Evolutionary conservation across 2,329 filamentous ascomycete species (phyloP), one percentile per base, ranked within the genome.

Genomic region (Trichoderma sp.): DNA sequence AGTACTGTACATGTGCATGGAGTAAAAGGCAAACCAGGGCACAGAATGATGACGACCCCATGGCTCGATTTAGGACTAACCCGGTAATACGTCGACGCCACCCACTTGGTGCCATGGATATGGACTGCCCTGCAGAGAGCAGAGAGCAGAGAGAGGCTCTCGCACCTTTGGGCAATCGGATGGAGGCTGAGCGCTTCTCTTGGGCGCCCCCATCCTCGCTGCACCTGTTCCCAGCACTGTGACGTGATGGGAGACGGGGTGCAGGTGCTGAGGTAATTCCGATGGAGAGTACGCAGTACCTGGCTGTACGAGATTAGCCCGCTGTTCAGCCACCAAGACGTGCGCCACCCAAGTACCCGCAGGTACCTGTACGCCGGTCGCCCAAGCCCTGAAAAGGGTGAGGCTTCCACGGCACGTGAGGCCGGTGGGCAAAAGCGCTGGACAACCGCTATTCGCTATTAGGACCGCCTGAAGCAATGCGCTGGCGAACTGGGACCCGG

Each of bases 401-500:
- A 39, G 65, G 65, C 57, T 27, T 45, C 48, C 32, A 25, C 65
- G 65, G 65, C 65, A 67, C 65, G 65, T 67, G 65, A 67, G 65
- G 37, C 45, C 58, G 29, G 22, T 39, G 15, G 42, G 34, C 34
- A 25, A 27, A 25, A 39, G 34, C 34, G 22, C 37, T 58, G 22
- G 50, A 56, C 52, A 37, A 27, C 58, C 34, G n/a, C 64, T 57
- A 29, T 48, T 48, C 32, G 52, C 52, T 54, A 54, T 32, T 54
- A 34, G 52, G 52, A 42, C 27, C 27, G 39, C 35, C 32, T 58
- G 45, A 58, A 58, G 34, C 64, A 59, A 64, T 45, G 67, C 69
- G 71, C 71, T 72, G 68, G 71, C 67, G 70, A 66, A 70, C 72
- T 70, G 72, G 73, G 69, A 73, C 76, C 75, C 75, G 74, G 74